Evolutionary conservation across 2,329 filamentous ascomycete genomes (phyloP).

Genomic region (Exophiala spinifera): DNA sequence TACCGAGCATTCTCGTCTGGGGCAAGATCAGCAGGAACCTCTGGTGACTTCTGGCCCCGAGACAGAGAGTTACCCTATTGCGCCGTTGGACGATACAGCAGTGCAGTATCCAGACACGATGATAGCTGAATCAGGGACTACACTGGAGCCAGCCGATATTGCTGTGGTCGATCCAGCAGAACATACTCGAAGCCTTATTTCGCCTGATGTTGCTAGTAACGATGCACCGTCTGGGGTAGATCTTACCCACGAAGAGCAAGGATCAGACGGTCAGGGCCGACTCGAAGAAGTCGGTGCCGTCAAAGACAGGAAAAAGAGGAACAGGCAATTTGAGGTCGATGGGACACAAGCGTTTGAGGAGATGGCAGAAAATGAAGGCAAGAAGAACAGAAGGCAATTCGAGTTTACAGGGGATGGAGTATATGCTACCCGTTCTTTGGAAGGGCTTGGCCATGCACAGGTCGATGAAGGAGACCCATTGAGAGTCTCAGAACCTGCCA

Average conservation of each 20-base stretch:
- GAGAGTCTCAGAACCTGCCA: not conserved
- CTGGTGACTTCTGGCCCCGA: not conserved
- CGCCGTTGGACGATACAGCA: no score
- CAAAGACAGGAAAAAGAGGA: not conserved
- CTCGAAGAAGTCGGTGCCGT: not conserved
- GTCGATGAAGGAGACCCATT: not conserved
- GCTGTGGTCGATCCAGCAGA: not conserved
- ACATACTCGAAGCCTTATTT: not conserved
- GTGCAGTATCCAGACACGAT: no score
- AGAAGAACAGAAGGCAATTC: slow-evolving; percentile 13
- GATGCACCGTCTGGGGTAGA: no score
- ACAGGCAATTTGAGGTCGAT: not conserved
- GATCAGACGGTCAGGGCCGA: no score
- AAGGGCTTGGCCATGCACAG: not conserved
- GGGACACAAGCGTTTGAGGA: slow-evolving; percentile 12
- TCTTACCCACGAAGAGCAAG: no score
- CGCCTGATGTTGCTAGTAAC: not conserved
- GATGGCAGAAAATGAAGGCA: slow-evolving; percentile 21
- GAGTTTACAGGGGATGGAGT: slow-evolving; percentile 14
- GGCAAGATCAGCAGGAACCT: not conserved
- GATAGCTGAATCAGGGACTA: no score
- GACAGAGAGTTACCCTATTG: no score
- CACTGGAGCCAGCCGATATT: no score
- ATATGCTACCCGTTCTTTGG: not conserved
- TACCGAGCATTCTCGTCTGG: not conserved